phyloP scores from a whole-genome alignment of 441 rosid species.

The Raphanus hybrid region DNA sequence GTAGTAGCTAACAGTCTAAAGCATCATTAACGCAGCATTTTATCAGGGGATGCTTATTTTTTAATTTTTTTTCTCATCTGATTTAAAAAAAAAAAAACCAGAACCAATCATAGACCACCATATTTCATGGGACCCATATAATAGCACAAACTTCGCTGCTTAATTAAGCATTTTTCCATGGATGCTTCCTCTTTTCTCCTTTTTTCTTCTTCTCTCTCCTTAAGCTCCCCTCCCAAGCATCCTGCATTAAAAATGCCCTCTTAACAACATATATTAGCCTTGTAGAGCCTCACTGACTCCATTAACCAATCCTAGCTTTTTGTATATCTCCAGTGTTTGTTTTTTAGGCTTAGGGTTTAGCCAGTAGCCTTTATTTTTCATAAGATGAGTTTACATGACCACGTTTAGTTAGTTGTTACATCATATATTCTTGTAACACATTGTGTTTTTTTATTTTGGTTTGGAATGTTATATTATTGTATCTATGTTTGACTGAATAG shows the following conservation, averaged over 20 bases:
- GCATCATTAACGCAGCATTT: too few species aligned
- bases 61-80: too few species aligned
- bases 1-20: not conserved
- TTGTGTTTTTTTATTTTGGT: not conserved
- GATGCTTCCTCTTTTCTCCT: too few species aligned
- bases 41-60: too few species aligned
- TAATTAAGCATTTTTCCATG: too few species aligned
- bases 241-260: too few species aligned
- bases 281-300: not conserved
- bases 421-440: not conserved
- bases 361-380: not conserved
- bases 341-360: conserved; percentile 27
- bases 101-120: too few species aligned
- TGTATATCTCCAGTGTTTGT: not conserved
- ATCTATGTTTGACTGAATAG: not conserved
- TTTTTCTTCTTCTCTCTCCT: too few species aligned
- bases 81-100: too few species aligned
- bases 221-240: too few species aligned
- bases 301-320: not conserved
- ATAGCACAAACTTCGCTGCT: too few species aligned
- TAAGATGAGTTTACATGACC: not conserved
- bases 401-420: not conserved
- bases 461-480: not conserved
- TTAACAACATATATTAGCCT: not conserved
- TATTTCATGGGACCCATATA: too few species aligned